Evolutionary conservation across 2,329 filamentous ascomycete species (phyloP), one percentile per base, ranked within the genome.

Genomic region (Fusarium ramigenum): DNA sequence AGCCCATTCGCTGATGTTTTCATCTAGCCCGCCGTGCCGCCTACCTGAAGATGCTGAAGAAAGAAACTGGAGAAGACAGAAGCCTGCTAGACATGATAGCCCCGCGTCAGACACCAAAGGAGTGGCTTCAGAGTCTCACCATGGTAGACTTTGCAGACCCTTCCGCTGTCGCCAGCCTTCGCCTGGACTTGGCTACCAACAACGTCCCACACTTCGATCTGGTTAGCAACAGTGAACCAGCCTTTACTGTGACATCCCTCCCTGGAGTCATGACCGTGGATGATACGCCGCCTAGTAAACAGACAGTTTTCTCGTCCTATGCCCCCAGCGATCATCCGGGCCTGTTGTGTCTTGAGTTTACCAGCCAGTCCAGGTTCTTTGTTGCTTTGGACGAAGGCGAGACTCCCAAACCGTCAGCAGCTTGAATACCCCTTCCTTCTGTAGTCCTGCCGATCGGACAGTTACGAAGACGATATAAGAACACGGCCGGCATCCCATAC

Each of bases 71-170:
- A 5, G 42, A 12, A 12, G 42, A 6, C 10, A 43, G 9, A 1
- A 18, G n/a, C 42, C 0, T 5, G 42, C 0, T 18, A 7, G n/a
- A 43, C n/a, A 23, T 23, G 2, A 7, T 28, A 9, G 5, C 23
- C 2, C 43, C 43, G 4, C 23, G 43, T 9, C 8, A 46, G 18
- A 46, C 43, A 21, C 23, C 43, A 46, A 46, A 28, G 8, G 23
- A 21, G 12, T 28, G 43, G 23, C 43, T 46, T 28, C 23, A 46
- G 43, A 28, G 25, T 4, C 43, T 46, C 43, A 28, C 12, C 8
- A 9, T 8, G 0, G 18, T 21, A 1, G 43, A 21, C 18, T 21
- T 28, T 21, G 11, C 23, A 21, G 43, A 28, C 5, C 8, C 12
- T 46, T 19, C 23, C 4, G 5, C 43, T 15, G 5, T 46, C 11